Evolutionary conservation across 768 basidiomycete species (phyloP), one percentile per base, ranked within the genome.

Genomic region (Rossbeevera mucosa): DNA sequence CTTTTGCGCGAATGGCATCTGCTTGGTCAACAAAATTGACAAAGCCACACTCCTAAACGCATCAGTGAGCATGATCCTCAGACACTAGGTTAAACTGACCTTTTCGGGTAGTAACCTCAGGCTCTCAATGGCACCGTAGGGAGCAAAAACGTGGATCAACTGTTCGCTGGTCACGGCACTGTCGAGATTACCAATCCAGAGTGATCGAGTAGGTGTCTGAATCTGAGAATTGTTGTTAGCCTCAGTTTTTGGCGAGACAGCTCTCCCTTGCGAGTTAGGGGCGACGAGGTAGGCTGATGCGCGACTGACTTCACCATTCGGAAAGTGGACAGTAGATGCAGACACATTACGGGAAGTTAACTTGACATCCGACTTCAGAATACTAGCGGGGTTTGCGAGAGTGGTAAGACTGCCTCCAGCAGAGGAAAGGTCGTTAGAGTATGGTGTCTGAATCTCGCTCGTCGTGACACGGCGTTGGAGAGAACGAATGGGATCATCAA

Each of bases 161-260:
- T 96, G 91, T 65, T 94, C 91, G 62, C 91, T 91, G 2, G 93
- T 93, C 50, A 95, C 91, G 49, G 88, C 88, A 59, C 89, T 91
- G 69, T 97, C 96, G 46, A 99, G 76, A 71, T 98, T 98, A 45
- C 96, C 96, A 65, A 99, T 96, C 95, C 96, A 99, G 25, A 99
- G 76, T 29, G 92, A 94, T 47, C 96, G 86, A 11, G 95, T 95
- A 30, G 96, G 95, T 36, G 91, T 87, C 72, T 97, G 94, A 49
- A 86, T 81, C 63, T 93, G 89, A 12, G 83, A 81, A 30, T 80
- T 76, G 40, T 80, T 76, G 49, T 61, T 67, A 29, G 72, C 77
- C 70, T 91, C 88, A 33, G 85, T 78, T 69, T 91, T 93, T 21
- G 91, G 91, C 12, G 91, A 92, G 50, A 87, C 73, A n/a, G 88